These are phyloP conservation scores for Ophiostoma novo-ulmi DNA, from an alignment of 2,329 filamentous ascomycete genomes.

Conservation along the genomic window DNA sequence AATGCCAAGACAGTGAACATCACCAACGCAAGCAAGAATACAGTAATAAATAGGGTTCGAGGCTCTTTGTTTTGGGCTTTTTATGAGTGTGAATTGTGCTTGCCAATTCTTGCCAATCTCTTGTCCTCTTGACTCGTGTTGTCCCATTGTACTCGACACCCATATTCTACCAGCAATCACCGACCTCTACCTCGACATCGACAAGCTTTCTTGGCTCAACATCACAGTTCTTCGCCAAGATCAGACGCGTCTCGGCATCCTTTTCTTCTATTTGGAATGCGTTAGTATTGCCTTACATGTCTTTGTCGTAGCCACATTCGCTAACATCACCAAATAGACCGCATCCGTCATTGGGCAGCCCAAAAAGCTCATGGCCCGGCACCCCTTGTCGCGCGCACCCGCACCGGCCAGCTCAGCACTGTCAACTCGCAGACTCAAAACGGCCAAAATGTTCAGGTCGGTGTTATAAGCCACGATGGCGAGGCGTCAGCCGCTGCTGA, in stretches of 20 bases:
- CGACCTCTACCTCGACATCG: background rate
- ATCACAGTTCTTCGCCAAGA: background rate
- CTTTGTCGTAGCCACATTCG: background rate
- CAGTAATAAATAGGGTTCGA: background rate
- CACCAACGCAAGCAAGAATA: constrained; percentile 3
- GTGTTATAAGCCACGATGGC: constrained; percentile 15
- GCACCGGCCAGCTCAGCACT: constrained; percentile 7
- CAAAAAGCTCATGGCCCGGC: constrained; percentile 32
- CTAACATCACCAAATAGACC: constrained; percentile 27
- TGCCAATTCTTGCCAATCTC: background rate
- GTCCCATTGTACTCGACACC: background rate
- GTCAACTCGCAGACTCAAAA: background rate
- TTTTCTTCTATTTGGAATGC: background rate
- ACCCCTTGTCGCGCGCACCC: constrained; percentile 24
- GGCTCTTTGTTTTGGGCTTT: background rate
- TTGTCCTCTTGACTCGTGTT: background rate
- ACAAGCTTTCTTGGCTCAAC: constrained; percentile 1
- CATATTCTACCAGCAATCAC: too few relatives aligned
- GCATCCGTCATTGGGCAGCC: constrained; percentile 32
- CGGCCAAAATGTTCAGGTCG: constrained; percentile 5
- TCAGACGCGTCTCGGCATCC: constrained; percentile 13
- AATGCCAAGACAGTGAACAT: background rate
- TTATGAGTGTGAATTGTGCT: background rate
- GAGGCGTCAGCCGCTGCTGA: background rate
- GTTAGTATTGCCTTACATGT: background rate